Conservation (phyloP, 2,329 filamentous ascomycete species). For the Calycina marina region DNA sequence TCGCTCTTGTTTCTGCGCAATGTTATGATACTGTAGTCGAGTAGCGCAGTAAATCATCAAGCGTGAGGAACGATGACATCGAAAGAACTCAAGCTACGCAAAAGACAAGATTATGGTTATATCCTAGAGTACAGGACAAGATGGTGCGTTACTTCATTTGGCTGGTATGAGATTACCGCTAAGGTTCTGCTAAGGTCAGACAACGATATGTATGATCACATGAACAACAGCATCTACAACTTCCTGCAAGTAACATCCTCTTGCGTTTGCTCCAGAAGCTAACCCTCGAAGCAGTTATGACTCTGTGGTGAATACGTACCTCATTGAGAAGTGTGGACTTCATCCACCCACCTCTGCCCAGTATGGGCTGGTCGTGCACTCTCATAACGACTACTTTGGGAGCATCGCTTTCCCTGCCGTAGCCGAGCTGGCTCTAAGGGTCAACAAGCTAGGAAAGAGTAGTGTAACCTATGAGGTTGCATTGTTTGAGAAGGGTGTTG, state of each 20-base stretch:
- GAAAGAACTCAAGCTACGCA: slow-evolving; percentile 41
- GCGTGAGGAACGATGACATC: slow-evolving; percentile 17
- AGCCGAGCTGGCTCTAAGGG: slow-evolving; percentile 67
- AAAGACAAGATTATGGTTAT: slow-evolving; percentile 61
- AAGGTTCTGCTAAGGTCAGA: slow-evolving; percentile 77
- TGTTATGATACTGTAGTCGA: too few species aligned
- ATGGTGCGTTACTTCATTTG: slow-evolving; percentile 62
- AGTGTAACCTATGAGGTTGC: slow-evolving; percentile 86
- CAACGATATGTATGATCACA: slow-evolving; percentile 89
- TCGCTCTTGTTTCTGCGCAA: too few species aligned
- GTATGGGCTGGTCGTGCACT: slow-evolving; percentile 74
- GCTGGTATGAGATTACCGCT: slow-evolving; percentile 1
- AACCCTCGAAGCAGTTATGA: too few species aligned
- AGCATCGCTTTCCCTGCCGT: slow-evolving; percentile 70
- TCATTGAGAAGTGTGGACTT: slow-evolving; percentile 65
- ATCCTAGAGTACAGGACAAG: slow-evolving; percentile 70
- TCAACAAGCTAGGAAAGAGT: slow-evolving; percentile 70
- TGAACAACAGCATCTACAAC: slow-evolving; percentile 84
- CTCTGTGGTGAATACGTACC: slow-evolving; percentile 77
- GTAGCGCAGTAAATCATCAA: too few species aligned
- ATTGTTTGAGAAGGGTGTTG: slow-evolving; percentile 62
- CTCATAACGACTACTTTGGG: slow-evolving; percentile 73
- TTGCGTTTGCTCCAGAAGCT: neutral
- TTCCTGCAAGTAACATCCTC: slow-evolving; percentile 40
- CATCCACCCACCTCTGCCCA: slow-evolving; percentile 55